phyloP scores from a whole-genome alignment of 139 green algal genomes.

The Marvania coccoides region DNA sequence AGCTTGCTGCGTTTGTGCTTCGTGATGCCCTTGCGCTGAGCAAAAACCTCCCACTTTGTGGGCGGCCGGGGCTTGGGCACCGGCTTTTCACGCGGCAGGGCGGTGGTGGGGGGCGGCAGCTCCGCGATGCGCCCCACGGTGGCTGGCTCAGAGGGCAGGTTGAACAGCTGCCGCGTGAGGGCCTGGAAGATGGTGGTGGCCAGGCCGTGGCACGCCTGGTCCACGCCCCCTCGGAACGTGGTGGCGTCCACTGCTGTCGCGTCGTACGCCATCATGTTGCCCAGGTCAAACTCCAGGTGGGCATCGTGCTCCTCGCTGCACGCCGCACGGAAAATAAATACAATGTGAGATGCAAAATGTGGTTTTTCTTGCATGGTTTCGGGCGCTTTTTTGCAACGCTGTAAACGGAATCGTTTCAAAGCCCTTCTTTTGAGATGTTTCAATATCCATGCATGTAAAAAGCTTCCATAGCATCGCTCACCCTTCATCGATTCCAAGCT shows the following conservation, averaged over 20 bases:
- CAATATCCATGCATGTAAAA: not conserved
- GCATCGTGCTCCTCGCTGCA: slow-evolving; percentile 55
- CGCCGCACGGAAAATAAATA: no score
- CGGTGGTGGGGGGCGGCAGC: slow-evolving; percentile 62
- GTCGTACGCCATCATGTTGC: slow-evolving; percentile 75
- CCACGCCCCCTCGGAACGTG: not conserved
- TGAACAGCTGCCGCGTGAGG: slow-evolving; percentile 63
- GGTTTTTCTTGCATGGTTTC: not conserved
- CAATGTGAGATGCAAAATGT: not conserved
- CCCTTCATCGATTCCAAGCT: slow-evolving; percentile 52
- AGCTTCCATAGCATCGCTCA: slow-evolving; percentile 8
- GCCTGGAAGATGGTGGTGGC: slow-evolving; percentile 63
- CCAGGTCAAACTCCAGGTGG: slow-evolving; percentile 75
- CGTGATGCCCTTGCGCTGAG: slow-evolving; percentile 88
- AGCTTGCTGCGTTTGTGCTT: slow-evolving; percentile 83
- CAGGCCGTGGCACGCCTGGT: slow-evolving; percentile 34
- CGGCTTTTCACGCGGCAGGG: slow-evolving; percentile 74
- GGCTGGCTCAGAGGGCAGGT: slow-evolving; percentile 52
- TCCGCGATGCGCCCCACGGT: slow-evolving; percentile 57
- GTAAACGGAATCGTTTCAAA: not conserved
- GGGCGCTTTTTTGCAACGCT: not conserved
- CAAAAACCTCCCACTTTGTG: slow-evolving; percentile 94
- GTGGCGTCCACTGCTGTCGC: slow-evolving; percentile 44
- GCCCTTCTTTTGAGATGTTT: not conserved
- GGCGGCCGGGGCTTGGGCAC: slow-evolving; percentile 69